Evolutionary conservation across 192 early-diverging fungal genomes (phyloP).

Genomic region (Chytriomyces hyalinus): DNA sequence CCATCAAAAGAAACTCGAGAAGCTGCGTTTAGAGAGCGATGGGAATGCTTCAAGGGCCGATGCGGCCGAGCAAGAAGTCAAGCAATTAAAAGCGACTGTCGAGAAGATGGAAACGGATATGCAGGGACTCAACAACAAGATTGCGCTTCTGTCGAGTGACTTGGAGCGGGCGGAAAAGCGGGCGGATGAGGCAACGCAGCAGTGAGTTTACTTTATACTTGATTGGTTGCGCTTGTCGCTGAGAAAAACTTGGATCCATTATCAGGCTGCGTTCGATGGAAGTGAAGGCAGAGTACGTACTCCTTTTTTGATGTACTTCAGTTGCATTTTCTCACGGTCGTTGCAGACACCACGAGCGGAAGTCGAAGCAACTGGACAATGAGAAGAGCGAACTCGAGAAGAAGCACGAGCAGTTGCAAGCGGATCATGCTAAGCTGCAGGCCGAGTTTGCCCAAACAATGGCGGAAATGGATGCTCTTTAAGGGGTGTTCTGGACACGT

Average conservation of each 20-base stretch:
- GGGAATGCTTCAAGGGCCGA: conserved; percentile 41
- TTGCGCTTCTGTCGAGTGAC: conserved; percentile 48
- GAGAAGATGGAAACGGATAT: conserved; percentile 51
- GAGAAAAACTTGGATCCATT: not conserved
- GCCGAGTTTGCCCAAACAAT: conserved; percentile 76
- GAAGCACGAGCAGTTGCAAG: conserved; percentile 71
- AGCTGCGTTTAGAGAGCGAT: conserved; percentile 54
- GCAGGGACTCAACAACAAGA: conserved; percentile 55
- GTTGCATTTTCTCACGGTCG: conserved; percentile 62
- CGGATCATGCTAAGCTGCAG: conserved; percentile 70
- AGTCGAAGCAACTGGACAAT: conserved; percentile 78
- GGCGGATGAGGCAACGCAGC: conserved; percentile 42
- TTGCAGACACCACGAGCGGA: conserved; percentile 87
- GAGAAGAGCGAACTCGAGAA: conserved; percentile 71
- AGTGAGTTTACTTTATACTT: not conserved
- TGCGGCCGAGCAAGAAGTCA: conserved; percentile 47
- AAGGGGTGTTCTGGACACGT: conserved; percentile 31
- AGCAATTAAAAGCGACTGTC: conserved; percentile 42
- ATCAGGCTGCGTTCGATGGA: conserved; percentile 12
- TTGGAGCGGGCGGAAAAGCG: conserved; percentile 55
- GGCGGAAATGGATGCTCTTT: conserved; percentile 79
- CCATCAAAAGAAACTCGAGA: conserved; percentile 51
- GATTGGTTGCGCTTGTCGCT: not conserved
- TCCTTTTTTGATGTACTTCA: not conserved
- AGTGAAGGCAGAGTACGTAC: conserved; percentile 23